Base-by-base conservation (phyloP, 129 eudicot species). In the Chrysanthemum makinoi region DNA sequence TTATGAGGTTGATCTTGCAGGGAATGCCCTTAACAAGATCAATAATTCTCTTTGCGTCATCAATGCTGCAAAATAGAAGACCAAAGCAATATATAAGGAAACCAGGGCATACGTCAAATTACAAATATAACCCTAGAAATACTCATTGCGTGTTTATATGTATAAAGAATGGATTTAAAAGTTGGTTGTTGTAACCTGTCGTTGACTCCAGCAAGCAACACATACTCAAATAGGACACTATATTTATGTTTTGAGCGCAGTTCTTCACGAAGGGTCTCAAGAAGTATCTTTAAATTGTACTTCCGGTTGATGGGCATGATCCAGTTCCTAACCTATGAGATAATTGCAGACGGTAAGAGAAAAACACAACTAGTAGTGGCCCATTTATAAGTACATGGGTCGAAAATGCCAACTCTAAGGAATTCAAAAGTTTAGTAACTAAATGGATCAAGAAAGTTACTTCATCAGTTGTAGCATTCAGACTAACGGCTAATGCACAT, bases 301-400 rank as follows among this genome's bases (percentile, higher is more conserved):
- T 89, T 94, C 18, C 95, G 95, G 63, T 94, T 94, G 58, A 94
- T 89, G 69, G 98, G 98, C 98, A 94, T 94, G 77, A 94, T 87
- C 98, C 98, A 94, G 80, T 89, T 86, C 77, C 98, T 83, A 76
- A 88, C 93, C 98, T 94, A 81, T 68, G 67, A 47, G 26, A 48
- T 65, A 17, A 65, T 26, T 64, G 51, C 55, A 72, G 24, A 17
- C 12, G 14, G 26, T 71, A 46, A 75, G 65, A 10, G n/a, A 26
- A 30, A 30, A 33, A 72, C 49, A 68, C 26, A 24, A 4, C 72
- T 22, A 15, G 6, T 8, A 50, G 51, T 59, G 6, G 14, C 72
- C 60, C 48, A 49, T n/a, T 49, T 28, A 54, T 55, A 39, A 69
- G 63, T 33, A 35, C 13, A 70, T 24, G 39, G 65, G 51, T 43